Evolutionary conservation across 2,329 filamentous ascomycete genomes (phyloP), one percentile per base, ranked within the genome.

Genomic region (Sclerotinia trifoliorum): DNA sequence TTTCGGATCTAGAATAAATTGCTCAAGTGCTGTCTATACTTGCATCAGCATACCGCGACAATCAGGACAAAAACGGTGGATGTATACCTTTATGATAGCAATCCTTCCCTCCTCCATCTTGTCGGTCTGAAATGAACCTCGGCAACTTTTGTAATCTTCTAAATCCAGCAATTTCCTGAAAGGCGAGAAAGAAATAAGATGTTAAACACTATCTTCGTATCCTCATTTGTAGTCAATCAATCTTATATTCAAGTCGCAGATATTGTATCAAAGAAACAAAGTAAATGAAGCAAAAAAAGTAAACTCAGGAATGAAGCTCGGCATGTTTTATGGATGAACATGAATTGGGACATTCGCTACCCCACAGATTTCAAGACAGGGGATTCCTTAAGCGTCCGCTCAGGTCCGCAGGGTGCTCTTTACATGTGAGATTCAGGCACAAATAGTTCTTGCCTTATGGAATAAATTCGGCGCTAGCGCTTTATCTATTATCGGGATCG

Each of bases 1-100:
- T 73, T 88, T 85, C 7, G 94, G 93, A 78, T 98, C 88, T 71
- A 95, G 86, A 73, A 94, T 83, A 68, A 97, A 84, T 74, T 86
- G 85, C 81, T 96, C 93, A 74, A 94, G 81, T n/a, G 73, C 73
- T 72, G 70, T 76, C 77, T 78, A 70, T 70, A 46, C 19, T 7
- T 24, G 29, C 29, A 49, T 66, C 24, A 66, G 44, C 13, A 42
- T 52, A 29, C 7, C 44, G 44, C 21, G 13, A 46, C 15, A 32
- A 66, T 63, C 35, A 42, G 10, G 44, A 39, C 54, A 39, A 32
- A 7, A 48, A 58, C 13, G 6, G 42, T 32, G 8, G 10, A 58
- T 44, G 17, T 65, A 62, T 70, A 75, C 76, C 73, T 76, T 74
- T 26, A 76, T 44, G 62, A 60, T 68, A 68, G 73, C 73, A 70